Conservation (phyloP, 73 alveolate genomes). For the Paramecium primaurelia region DNA sequence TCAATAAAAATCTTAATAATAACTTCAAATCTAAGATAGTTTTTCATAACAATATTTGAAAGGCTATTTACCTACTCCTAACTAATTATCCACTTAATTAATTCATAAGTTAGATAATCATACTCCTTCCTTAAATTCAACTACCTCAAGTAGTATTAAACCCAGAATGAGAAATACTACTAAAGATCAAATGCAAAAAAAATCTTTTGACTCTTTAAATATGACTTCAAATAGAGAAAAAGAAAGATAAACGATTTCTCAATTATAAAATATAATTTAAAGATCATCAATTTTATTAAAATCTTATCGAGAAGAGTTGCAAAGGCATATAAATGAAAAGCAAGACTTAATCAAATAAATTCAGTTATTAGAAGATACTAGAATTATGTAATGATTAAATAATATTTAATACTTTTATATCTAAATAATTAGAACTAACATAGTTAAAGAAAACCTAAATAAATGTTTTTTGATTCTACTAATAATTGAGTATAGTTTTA, state of each 20-base stretch:
- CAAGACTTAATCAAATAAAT: neutral
- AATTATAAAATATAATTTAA: neutral
- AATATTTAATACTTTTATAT: neutral
- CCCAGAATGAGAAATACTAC: neutral
- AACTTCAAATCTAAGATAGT: neutral
- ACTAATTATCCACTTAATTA: neutral
- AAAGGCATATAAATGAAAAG: neutral
- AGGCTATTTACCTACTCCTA: neutral
- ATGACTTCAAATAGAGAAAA: neutral
- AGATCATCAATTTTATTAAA: neutral
- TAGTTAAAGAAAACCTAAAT: neutral
- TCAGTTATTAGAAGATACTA: neutral
- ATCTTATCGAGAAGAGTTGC: neutral
- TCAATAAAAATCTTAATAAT: neutral
- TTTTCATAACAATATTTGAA: slow-evolving; percentile 19
- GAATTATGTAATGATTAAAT: neutral
- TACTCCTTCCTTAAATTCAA: slow-evolving; percentile 23
- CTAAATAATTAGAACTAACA: no score
- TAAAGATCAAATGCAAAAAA: neutral
- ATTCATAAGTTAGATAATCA: neutral
- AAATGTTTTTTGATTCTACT: no score
- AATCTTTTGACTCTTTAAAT: neutral
- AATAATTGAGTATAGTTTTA: no score
- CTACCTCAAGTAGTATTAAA: slow-evolving; percentile 9
- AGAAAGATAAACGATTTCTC: neutral